Evolutionary conservation across 148 eudicot species (phyloP).

Genomic region (Talinum fruticosum): DNA sequence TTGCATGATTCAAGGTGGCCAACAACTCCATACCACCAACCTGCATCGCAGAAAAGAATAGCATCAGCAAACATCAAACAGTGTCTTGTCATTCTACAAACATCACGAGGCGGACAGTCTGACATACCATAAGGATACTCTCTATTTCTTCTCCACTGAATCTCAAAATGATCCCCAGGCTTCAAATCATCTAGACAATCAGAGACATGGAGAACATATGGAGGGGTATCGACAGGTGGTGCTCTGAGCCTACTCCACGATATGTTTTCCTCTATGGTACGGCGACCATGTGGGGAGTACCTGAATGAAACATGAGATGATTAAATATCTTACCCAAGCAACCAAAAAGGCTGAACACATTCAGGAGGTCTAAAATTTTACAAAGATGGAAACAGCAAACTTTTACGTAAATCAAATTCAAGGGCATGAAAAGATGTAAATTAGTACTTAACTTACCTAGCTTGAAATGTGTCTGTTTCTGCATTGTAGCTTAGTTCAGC

Average conservation of each 20-base stretch:
- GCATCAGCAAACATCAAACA: constrained; percentile 4
- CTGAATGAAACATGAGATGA: constrained; percentile 30
- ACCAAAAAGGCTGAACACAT: background rate
- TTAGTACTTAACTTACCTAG: constrained; percentile 48
- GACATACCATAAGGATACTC: constrained; percentile 68
- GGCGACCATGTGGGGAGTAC: constrained; percentile 65
- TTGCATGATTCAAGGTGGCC: constrained; percentile 74
- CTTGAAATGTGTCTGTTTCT: constrained; percentile 60
- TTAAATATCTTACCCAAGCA: background rate
- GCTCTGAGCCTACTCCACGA: constrained; percentile 78
- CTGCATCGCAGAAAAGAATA: constrained; percentile 33
- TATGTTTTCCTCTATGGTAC: constrained; percentile 60
- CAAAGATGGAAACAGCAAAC: background rate
- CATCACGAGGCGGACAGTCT: background rate
- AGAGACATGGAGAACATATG: constrained; percentile 61
- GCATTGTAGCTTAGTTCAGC: constrained; percentile 71
- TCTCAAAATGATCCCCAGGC: constrained; percentile 86
- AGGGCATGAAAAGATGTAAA: background rate
- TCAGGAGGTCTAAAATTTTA: background rate
- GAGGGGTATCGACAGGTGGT: constrained; percentile 62
- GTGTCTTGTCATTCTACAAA: background rate
- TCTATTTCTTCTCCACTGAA: constrained; percentile 86
- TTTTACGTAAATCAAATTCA: background rate
- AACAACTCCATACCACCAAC: constrained; percentile 98
- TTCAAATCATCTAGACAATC: constrained; percentile 63